These are phyloP conservation scores for Parastagonospora avenae DNA, from an alignment of 2,329 filamentous ascomycete genomes.

Conservation along the genomic window DNA sequence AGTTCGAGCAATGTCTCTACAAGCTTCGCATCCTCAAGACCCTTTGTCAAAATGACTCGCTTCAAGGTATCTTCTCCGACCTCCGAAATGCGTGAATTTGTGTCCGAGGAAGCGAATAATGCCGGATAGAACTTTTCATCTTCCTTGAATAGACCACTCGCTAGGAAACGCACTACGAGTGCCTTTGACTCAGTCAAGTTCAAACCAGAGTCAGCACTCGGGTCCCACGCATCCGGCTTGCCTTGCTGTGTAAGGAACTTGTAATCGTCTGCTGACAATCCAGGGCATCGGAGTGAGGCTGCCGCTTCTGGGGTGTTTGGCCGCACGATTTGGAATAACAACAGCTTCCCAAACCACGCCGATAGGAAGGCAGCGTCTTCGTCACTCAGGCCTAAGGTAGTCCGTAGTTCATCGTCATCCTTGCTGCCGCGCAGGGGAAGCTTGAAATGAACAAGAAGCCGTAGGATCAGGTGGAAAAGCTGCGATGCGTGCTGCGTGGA, in stretches of 20 bases:
- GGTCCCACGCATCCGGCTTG: conserved; percentile 72
- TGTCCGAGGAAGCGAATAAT: conserved; percentile 80
- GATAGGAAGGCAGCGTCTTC: conserved; percentile 77
- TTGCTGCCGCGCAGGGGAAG: conserved; percentile 78
- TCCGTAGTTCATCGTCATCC: conserved; percentile 73
- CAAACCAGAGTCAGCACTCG: conserved; percentile 63
- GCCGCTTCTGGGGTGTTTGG: conserved; percentile 42
- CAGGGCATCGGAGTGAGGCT: conserved; percentile 57
- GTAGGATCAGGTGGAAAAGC: conserved; percentile 82
- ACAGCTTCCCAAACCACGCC: conserved; percentile 74
- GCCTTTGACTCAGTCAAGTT: conserved; percentile 73
- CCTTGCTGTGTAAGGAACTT: conserved; percentile 70
- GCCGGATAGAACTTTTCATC: conserved; percentile 82
- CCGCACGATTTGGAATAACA: conserved; percentile 64
- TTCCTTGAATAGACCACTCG: conserved; percentile 85
- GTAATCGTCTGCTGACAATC: conserved; percentile 69
- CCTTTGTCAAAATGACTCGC: conserved; percentile 68
- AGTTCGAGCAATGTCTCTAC: conserved; percentile 72
- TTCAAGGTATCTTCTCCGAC: conserved; percentile 90
- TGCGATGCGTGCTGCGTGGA: conserved; percentile 63
- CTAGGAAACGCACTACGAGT: conserved; percentile 71
- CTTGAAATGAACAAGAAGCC: conserved; percentile 71
- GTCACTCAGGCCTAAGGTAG: conserved; percentile 68
- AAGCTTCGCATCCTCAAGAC: conserved; percentile 70
- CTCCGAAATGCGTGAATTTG: conserved; percentile 80